Base-by-base conservation (phyloP, 148 eudicot species). In the Selenicereus undatus region DNA sequence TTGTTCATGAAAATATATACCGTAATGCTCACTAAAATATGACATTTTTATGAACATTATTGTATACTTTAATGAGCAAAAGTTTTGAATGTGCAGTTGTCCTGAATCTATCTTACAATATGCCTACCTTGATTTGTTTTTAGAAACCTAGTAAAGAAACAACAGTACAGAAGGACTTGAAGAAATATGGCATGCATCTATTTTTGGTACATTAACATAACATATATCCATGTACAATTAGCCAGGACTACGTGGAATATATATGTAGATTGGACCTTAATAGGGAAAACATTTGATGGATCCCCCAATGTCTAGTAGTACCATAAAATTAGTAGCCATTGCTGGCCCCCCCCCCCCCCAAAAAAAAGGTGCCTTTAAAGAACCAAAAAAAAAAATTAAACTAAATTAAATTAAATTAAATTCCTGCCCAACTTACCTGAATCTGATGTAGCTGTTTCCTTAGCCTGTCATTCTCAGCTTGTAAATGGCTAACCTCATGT, bases 401-500 rank as follows among this genome's bases (percentile, higher is more conserved):
- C 43, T 18, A 64, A 24, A 22, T 22, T 22, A 24, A 24, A 22
- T 22, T 22, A 24, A 24, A 6, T 36, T 26, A 17, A 9, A 36
- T 26, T 22, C 18, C 64, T 39, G 3, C 43, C 43, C 43, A 39
- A 39, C 43, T 7, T 39, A 39, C 43, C 43, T 39, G 43, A 39
- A 86, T 81, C 81, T 83, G 85, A 20, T 84, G 81, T 21, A 86
- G 90, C 78, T 88, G 91, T 65, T 54, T 76, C 73, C 27, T 81
- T 1, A 89, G 89, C 75, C 81, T 81, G 36, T 84, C 79, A 82
- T 84, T 86, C 69, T 89, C 91, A 66, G 83, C 85, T 75, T 54
- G 70, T 79, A 89, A 83, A 73, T 80, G 82, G 35, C 86, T 81
- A 24, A 89, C 82, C 82, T 89, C 88, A 71, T 84, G 72, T 85